Percentiles rank a stretch among this genome's conserved stretches.
Conservation (phyloP, 1,284 basidiomycete species). For the Heterobasidion annosum region DNA sequence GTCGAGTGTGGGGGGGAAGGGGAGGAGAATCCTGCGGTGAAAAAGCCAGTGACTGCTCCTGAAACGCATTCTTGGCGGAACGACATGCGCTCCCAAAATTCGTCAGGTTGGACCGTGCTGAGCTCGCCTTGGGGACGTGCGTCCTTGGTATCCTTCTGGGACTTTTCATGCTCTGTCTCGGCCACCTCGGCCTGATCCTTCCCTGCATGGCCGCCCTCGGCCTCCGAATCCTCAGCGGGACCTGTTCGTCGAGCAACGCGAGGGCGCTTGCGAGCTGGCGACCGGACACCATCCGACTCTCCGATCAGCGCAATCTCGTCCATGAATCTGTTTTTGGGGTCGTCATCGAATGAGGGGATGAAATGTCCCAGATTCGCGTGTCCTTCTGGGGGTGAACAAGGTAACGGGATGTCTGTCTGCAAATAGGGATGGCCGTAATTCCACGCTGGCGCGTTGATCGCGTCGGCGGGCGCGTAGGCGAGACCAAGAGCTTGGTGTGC, state of each 20-base stretch:
- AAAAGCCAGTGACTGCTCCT: conserved; percentile 85
- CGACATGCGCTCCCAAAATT: conserved; percentile 83
- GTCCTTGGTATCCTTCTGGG: conserved; percentile 11
- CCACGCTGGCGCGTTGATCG: conserved; percentile 32
- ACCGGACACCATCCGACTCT: conserved; percentile 39
- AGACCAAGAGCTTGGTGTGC: conserved; percentile 52
- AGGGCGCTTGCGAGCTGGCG: conserved; percentile 48
- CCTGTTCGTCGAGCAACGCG: conserved; percentile 19
- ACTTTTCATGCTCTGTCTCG: conserved; percentile 15
- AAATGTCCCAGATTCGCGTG: conserved; percentile 55
- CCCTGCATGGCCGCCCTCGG: conserved; percentile 10
- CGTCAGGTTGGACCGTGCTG: conserved; percentile 49
- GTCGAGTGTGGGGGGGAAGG: background rate
- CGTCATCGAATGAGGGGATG: conserved; percentile 87
- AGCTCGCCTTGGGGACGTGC: conserved; percentile 34
- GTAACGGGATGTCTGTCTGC: conserved; percentile 46
- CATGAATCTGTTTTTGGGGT: conserved; percentile 88
- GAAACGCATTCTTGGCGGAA: conserved; percentile 88
- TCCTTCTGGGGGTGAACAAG: conserved; percentile 33
- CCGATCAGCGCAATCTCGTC: conserved; percentile 74
- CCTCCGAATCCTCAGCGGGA: conserved; percentile 13
- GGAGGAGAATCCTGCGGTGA: conserved; percentile 46
- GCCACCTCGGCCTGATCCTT: conserved; percentile 25
- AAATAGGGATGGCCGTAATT: conserved; percentile 71
- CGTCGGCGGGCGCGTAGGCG: conserved; percentile 16